These are phyloP conservation scores for Enteropsectra breve DNA, from an alignment of 371 early-diverging fungal species.

Conservation along the genomic window DNA sequence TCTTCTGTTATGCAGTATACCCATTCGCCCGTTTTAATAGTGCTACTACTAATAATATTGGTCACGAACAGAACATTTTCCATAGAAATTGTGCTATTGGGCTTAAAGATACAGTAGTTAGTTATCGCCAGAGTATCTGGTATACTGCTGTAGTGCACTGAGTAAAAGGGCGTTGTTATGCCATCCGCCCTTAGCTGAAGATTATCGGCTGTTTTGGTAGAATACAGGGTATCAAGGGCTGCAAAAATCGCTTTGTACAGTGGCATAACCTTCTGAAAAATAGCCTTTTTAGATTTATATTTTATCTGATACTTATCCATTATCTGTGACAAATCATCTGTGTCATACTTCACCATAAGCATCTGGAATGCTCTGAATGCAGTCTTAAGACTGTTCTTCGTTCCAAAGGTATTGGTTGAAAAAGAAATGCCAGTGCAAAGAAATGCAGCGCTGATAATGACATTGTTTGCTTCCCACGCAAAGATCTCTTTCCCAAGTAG, in stretches of 20 bases:
- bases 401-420: conserved; percentile 15
- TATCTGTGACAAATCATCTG: conserved; percentile 35
- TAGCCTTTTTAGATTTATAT: conserved; percentile 27
- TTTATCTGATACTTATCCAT: conserved; percentile 30
- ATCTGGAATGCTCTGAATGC: conserved; percentile 29
- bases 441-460: conserved; percentile 47
- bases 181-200: no score
- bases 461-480: conserved; percentile 54
- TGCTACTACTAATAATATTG: conserved; percentile 28
- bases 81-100: background rate
- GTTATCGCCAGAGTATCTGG: conserved; percentile 38
- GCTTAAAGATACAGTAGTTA: conserved; percentile 30
- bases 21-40: conserved; percentile 18
- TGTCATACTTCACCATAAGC: conserved; percentile 30
- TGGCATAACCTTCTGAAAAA: conserved; percentile 35
- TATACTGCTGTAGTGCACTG: no score
- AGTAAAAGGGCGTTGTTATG: no score
- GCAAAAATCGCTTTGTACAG: conserved; percentile 38
- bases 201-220: background rate
- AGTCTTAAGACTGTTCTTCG: conserved; percentile 31
- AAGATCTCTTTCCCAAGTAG: conserved; percentile 43
- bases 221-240: conserved; percentile 10
- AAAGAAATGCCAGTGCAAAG: conserved; percentile 46
- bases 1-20: conserved; percentile 18
- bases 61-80: conserved; percentile 44